These are phyloP conservation scores for Aspergillus versicolor DNA, from an alignment of 2,329 filamentous ascomycete species.

Conservation along the genomic window DNA sequence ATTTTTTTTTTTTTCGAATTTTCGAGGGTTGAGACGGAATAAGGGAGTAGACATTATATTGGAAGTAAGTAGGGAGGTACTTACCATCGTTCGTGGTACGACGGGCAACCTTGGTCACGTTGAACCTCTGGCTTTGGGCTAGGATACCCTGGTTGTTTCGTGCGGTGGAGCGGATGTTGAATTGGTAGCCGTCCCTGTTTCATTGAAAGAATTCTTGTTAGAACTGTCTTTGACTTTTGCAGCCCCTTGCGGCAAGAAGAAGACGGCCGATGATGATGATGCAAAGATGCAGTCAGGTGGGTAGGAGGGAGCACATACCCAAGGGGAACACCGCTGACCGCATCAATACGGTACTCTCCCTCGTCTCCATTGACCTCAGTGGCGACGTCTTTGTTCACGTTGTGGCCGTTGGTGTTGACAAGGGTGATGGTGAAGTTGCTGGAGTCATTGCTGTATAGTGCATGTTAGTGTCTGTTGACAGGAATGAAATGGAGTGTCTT, in stretches of 20 bases:
- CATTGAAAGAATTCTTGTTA: neutral
- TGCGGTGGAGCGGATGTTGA: slow-evolving; percentile 41
- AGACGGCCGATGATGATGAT: no score
- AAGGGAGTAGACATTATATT: slow-evolving; percentile 14
- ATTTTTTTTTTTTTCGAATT: no score
- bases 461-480: neutral
- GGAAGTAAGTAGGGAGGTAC: slow-evolving; percentile 21
- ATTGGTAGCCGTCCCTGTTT: slow-evolving; percentile 38
- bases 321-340: slow-evolving; percentile 24
- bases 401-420: slow-evolving; percentile 40
- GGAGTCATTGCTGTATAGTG: slow-evolving; percentile 38
- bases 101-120: slow-evolving; percentile 21
- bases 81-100: slow-evolving; percentile 21
- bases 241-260: no score
- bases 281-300: no score
- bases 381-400: slow-evolving; percentile 32
- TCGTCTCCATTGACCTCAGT: slow-evolving; percentile 35
- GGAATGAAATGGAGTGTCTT: neutral
- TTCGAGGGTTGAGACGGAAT: no score
- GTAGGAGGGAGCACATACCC: slow-evolving; percentile 21
- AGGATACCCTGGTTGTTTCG: slow-evolving; percentile 40
- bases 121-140: slow-evolving; percentile 38
- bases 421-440: slow-evolving; percentile 41
- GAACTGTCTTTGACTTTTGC: no score
- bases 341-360: slow-evolving; percentile 37